Percentiles rank a stretch among this genome's conserved stretches.
These are phyloP conservation scores for Hippophae rhamnoides DNA, from an alignment of 306 rosid species.

Conservation along the genomic window DNA sequence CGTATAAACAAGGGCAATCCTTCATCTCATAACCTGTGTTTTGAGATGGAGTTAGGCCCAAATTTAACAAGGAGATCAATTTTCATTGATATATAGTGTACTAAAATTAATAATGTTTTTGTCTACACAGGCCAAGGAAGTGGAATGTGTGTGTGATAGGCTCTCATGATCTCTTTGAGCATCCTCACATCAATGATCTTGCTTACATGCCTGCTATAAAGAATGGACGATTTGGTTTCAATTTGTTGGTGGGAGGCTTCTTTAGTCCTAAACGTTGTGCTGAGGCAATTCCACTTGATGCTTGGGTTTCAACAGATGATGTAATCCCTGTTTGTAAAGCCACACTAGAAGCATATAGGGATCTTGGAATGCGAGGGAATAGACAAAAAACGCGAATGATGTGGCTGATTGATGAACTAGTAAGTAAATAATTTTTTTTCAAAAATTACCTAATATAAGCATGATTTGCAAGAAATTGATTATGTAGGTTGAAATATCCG, in stretches of 20 bases:
- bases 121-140: conserved; percentile 83
- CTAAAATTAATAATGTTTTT: conserved; percentile 4
- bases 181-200: conserved; percentile 92
- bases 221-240: conserved; percentile 78
- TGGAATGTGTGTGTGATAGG: conserved; percentile 96
- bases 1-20: too few species aligned
- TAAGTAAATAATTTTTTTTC: conserved; percentile 14
- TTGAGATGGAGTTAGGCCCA: too few species aligned
- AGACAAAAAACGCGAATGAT: conserved; percentile 89
- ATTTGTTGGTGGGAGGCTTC: conserved; percentile 88
- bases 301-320: conserved; percentile 85
- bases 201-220: conserved; percentile 94
- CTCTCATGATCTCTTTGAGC: conserved; percentile 88
- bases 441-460: too few species aligned
- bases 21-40: too few species aligned
- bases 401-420: conserved; percentile 97
- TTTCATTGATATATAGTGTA: too few species aligned
- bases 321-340: conserved; percentile 67
- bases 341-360: conserved; percentile 75
- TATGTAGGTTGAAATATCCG: background rate
- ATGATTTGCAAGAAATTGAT: too few species aligned
- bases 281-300: conserved; percentile 91
- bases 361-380: conserved; percentile 84
- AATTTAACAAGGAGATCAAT: too few species aligned
- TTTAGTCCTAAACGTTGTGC: conserved; percentile 82